Conservation (phyloP, 106 monocot species). For the Agapanthus africanus region DNA sequence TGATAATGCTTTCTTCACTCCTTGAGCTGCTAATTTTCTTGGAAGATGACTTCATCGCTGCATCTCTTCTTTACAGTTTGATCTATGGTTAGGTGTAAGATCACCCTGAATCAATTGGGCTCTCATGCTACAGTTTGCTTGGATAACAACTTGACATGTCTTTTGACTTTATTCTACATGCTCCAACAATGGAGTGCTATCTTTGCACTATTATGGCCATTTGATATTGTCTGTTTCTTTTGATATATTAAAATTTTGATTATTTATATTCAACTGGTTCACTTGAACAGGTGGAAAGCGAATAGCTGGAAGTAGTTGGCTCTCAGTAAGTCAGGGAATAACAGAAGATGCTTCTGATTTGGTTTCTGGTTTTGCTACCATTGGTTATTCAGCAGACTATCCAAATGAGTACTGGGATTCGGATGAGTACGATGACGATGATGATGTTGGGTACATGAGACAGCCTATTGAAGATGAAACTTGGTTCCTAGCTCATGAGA, state of each 20-base stretch:
- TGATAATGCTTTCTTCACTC: too few species aligned
- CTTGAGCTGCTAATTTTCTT: too few species aligned
- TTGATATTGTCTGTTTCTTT: not conserved
- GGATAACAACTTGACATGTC: not conserved
- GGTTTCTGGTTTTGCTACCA: constrained; percentile 94
- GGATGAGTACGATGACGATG: constrained; percentile 98
- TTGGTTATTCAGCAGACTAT: constrained; percentile 87
- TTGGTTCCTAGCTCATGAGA: constrained; percentile 99
- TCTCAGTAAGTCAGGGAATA: constrained; percentile 97
- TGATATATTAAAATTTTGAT: not conserved
- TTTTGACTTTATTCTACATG: not conserved
- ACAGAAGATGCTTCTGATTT: constrained; percentile 89
- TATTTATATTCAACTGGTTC: not conserved
- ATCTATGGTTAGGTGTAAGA: not conserved
- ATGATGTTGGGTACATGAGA: constrained; percentile 94
- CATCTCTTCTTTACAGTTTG: not conserved
- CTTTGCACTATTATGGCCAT: not conserved
- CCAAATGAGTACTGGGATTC: constrained; percentile 99
- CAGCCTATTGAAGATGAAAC: constrained; percentile 99
- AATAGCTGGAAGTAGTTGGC: constrained; percentile 66
- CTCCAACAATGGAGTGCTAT: not conserved
- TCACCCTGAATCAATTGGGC: too few species aligned
- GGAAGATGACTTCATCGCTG: not conserved
- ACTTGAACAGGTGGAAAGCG: constrained; percentile 62
- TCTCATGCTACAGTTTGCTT: not conserved